Evolutionary conservation across 2,329 filamentous ascomycete genomes (phyloP).

Genomic region (Corynespora cassiicola): DNA sequence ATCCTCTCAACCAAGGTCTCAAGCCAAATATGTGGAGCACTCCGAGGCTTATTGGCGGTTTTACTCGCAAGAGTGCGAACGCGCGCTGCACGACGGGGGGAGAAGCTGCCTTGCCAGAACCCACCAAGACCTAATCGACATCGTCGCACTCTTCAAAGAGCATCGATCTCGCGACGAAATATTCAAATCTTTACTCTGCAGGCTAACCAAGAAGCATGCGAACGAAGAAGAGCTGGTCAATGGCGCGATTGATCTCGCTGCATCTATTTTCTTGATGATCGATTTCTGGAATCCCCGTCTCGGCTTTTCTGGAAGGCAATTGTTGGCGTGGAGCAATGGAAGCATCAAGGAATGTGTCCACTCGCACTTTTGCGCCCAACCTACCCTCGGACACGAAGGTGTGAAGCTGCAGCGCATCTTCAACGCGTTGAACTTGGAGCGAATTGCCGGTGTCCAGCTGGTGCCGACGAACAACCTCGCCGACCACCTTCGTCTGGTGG

Average conservation of each 20-base stretch:
- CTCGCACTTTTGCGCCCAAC: slow-evolving; percentile 4
- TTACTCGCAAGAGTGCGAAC: slow-evolving; percentile 19
- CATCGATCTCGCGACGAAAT: slow-evolving; percentile 9
- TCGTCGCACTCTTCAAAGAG: slow-evolving; percentile 11
- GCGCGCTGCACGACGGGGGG: slow-evolving; percentile 21
- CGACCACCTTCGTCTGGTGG: slow-evolving; percentile 49
- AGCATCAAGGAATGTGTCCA: slow-evolving; percentile 8
- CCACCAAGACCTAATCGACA: slow-evolving; percentile 25
- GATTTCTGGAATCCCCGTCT: slow-evolving; percentile 13
- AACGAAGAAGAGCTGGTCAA: slow-evolving; percentile 17
- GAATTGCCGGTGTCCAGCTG: slow-evolving; percentile 48
- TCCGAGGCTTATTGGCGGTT: slow-evolving; percentile 18
- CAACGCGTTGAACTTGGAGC: slow-evolving; percentile 21
- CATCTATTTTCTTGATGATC: slow-evolving; percentile 19
- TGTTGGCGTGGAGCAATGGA: slow-evolving; percentile 11
- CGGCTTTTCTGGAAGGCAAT: slow-evolving; percentile 11
- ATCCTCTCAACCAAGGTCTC: no score
- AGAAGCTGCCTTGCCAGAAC: slow-evolving; percentile 16
- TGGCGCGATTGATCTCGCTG: slow-evolving; percentile 21
- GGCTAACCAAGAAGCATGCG: slow-evolving; percentile 8
- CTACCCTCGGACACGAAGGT: slow-evolving; percentile 6
- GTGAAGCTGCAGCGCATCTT: slow-evolving; percentile 19
- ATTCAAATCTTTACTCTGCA: slow-evolving; percentile 3
- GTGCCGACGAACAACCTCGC: slow-evolving; percentile 50
- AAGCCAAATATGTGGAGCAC: no score